Conservation (phyloP, 2,329 filamentous ascomycete genomes). For the Aaosphaeria pasadenensis region DNA sequence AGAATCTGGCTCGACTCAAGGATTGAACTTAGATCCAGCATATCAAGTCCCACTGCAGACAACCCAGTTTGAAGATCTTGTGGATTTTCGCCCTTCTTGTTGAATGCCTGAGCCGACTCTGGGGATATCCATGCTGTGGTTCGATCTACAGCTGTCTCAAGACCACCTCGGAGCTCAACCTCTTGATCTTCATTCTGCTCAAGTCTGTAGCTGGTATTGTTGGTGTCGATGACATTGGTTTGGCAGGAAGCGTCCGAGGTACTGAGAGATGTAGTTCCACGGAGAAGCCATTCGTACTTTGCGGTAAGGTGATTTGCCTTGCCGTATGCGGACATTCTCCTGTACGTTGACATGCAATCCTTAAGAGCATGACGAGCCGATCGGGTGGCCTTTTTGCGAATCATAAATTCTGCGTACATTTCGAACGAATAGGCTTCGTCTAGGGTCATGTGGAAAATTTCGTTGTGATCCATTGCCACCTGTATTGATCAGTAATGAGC, state of each 20-base stretch:
- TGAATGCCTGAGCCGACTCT: slow-evolving; percentile 33
- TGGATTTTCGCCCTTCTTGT: slow-evolving; percentile 39
- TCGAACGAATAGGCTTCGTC: slow-evolving; percentile 74
- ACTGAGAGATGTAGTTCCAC: slow-evolving; percentile 59
- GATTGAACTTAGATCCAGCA: slow-evolving; percentile 78
- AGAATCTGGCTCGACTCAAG: slow-evolving; percentile 76
- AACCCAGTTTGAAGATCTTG: slow-evolving; percentile 60
- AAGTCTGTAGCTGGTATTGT: slow-evolving; percentile 40
- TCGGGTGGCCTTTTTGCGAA: slow-evolving; percentile 62
- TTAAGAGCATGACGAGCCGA: slow-evolving; percentile 67
- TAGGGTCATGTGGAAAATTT: slow-evolving; percentile 63
- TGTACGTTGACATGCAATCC: slow-evolving; percentile 66
- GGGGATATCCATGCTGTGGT: slow-evolving; percentile 49
- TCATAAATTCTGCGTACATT: slow-evolving; percentile 69
- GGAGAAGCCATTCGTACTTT: slow-evolving; percentile 65
- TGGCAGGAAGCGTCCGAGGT: slow-evolving; percentile 65
- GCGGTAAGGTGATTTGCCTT: slow-evolving; percentile 66
- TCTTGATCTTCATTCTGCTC: slow-evolving; percentile 44
- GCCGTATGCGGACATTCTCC: slow-evolving; percentile 66
- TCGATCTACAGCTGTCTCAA: slow-evolving; percentile 42
- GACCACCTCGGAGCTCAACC: slow-evolving; percentile 28
- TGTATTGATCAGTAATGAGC: too few relatives aligned
- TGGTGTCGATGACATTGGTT: slow-evolving; percentile 59
- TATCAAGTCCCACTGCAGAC: slow-evolving; percentile 67
- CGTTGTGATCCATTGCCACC: slow-evolving; percentile 67